phyloP scores from a whole-genome alignment of 371 early-diverging fungal genomes.

The Lichtheimia hyalospora region DNA sequence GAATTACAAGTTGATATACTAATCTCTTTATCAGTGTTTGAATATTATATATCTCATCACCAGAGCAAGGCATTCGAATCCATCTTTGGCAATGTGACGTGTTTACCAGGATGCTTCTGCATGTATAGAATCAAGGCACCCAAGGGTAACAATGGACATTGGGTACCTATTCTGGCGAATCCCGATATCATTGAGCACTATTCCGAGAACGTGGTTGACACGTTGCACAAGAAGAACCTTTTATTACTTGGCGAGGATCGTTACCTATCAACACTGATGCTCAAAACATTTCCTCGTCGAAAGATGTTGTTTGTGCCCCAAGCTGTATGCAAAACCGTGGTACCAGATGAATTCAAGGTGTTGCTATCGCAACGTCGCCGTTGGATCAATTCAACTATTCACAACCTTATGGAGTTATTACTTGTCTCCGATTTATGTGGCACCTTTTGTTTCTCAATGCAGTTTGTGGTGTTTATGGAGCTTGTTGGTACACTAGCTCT shows the following conservation, averaged over 20 bases:
- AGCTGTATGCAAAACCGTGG: slow-evolving; percentile 84
- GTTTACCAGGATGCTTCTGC: slow-evolving; percentile 97
- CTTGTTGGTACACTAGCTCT: slow-evolving; percentile 81
- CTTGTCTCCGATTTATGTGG: slow-evolving; percentile 87
- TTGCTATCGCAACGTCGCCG: slow-evolving; percentile 84
- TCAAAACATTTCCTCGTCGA: slow-evolving; percentile 87
- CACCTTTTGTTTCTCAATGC: slow-evolving; percentile 89
- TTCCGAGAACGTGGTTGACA: slow-evolving; percentile 86
- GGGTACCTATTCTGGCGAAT: slow-evolving; percentile 82
- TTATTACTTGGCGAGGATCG: slow-evolving; percentile 94
- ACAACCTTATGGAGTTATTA: slow-evolving; percentile 83
- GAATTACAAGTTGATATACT: slow-evolving; percentile 62
- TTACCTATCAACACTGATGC: slow-evolving; percentile 93
- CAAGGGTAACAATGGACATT: slow-evolving; percentile 71
- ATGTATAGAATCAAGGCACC: slow-evolving; percentile 92
- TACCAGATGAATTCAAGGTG: slow-evolving; percentile 78
- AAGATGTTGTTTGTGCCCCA: slow-evolving; percentile 93
- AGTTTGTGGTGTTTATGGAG: slow-evolving; percentile 85
- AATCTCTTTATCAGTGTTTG: slow-evolving; percentile 70
- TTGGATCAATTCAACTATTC: slow-evolving; percentile 48
- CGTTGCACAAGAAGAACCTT: slow-evolving; percentile 96
- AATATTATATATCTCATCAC: slow-evolving; percentile 96
- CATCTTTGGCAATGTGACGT: slow-evolving; percentile 95
- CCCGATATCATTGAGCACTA: slow-evolving; percentile 89
- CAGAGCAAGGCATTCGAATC: slow-evolving; percentile 93